Evolutionary conservation across 768 basidiomycete species (phyloP).

Genomic region (Suillus hirtellus): DNA sequence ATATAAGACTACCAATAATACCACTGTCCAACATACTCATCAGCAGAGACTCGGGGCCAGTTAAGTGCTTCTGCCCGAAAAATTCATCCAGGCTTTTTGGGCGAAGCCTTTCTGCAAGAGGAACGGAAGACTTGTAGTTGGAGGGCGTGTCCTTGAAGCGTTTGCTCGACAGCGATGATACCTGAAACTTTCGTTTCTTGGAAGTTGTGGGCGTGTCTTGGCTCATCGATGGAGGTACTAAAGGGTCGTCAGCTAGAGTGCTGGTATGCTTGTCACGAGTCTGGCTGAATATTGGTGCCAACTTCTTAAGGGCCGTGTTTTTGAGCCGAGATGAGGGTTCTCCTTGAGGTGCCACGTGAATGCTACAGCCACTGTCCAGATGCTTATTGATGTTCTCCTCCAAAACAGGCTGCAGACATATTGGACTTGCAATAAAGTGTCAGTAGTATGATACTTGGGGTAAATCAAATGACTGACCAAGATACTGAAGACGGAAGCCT

Average conservation of each 20-base stretch:
- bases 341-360: conserved; percentile 18
- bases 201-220: conserved; percentile 18
- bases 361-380: conserved; percentile 48
- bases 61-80: conserved; percentile 70
- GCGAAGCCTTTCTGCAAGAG: conserved; percentile 73
- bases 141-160: conserved; percentile 23
- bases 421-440: conserved; percentile 38
- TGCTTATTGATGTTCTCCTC: conserved; percentile 50
- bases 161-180: conserved; percentile 19
- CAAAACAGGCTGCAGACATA: conserved; percentile 45
- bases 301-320: conserved; percentile 23
- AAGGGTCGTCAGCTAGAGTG: conserved; percentile 14
- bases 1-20: conserved; percentile 58
- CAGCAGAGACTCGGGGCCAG: conserved; percentile 56
- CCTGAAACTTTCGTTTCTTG: conserved; percentile 33
- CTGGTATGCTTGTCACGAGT: conserved; percentile 17
- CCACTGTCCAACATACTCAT: conserved; percentile 50
- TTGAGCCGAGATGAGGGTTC: conserved; percentile 15
- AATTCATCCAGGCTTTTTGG: conserved; percentile 65
- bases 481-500: conserved; percentile 18
- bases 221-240: background rate
- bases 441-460: background rate
- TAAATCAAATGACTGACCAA: conserved; percentile 24
- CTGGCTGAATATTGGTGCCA: conserved; percentile 46
- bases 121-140: conserved; percentile 39